Evolutionary conservation across 495 filamentous ascomycete genomes (phyloP).

Genomic region (Sphaerosporella brunnea): DNA sequence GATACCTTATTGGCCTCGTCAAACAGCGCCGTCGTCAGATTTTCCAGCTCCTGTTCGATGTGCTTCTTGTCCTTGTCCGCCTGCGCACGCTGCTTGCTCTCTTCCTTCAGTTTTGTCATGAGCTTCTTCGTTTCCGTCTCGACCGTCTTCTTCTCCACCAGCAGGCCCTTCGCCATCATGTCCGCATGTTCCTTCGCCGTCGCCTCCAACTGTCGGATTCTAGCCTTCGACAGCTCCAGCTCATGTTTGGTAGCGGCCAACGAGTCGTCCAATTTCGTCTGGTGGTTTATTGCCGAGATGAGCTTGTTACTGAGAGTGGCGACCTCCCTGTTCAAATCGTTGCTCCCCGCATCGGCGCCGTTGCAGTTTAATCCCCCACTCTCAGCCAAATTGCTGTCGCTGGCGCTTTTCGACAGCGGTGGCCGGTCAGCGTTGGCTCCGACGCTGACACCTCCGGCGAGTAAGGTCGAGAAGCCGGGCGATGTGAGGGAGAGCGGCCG

Average conservation of each 20-base stretch:
- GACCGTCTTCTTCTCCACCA: conserved; percentile 51
- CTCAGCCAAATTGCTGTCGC: conserved; percentile 12
- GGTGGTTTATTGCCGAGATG: conserved; percentile 92
- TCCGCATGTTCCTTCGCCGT: conserved; percentile 51
- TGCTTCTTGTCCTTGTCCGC: conserved; percentile 55
- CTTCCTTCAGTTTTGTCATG: conserved; percentile 45
- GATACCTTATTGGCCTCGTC: conserved; percentile 78
- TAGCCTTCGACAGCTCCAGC: conserved; percentile 52
- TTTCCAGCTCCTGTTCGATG: conserved; percentile 72
- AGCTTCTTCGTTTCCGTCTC: conserved; percentile 54
- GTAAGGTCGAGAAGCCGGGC: conserved; percentile 23
- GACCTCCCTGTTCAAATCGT: conserved; percentile 69
- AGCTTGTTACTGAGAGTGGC: conserved; percentile 84
- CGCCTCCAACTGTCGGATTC: conserved; percentile 49
- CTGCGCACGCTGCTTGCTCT: conserved; percentile 38
- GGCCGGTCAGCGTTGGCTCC: conserved; percentile 20
- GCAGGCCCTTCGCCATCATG: conserved; percentile 49
- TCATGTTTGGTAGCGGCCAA: conserved; percentile 68
- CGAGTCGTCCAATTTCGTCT: conserved; percentile 80
- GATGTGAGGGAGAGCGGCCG: conserved; percentile 12
- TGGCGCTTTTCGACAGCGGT: conserved; percentile 12
- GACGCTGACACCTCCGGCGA: too few species aligned
- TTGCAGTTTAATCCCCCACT: neutral
- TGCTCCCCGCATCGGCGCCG: neutral
- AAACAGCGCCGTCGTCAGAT: conserved; percentile 72